phyloP scores from a whole-genome alignment of 768 basidiomycete genomes.

The Lepiota brunneoincarnata region DNA sequence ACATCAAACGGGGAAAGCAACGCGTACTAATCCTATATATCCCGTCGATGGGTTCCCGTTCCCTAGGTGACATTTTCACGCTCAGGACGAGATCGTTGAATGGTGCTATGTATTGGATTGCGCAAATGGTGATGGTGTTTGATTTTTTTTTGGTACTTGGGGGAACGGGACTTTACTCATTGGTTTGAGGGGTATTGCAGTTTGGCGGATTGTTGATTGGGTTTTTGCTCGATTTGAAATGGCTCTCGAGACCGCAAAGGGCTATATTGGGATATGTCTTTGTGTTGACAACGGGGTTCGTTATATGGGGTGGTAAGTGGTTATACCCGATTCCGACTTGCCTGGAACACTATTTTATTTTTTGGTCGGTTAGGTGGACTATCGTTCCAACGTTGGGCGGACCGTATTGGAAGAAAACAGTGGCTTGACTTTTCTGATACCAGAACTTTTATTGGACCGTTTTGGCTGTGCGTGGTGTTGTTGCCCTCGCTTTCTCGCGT shows the following conservation, averaged over 20 bases:
- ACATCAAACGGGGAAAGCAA: neutral
- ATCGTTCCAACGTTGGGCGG: constrained; percentile 26
- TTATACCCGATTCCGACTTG: neutral
- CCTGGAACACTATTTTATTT: neutral
- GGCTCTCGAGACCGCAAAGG: constrained; percentile 24
- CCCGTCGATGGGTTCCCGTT: neutral
- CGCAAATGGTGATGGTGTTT: constrained; percentile 23
- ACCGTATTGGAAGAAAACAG: constrained; percentile 20
- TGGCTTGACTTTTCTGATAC: constrained; percentile 24
- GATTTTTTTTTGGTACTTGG: constrained; percentile 15
- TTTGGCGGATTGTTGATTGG: constrained; percentile 25
- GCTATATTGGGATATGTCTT: constrained; percentile 23
- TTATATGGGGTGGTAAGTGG: constrained; percentile 24
- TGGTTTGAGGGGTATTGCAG: constrained; percentile 15
- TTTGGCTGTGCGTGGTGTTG: constrained; percentile 21
- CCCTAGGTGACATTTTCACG: constrained; percentile 22
- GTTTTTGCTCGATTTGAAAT: constrained; percentile 24
- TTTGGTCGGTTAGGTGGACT: constrained; percentile 19
- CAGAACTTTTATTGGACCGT: constrained; percentile 23
- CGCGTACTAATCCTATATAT: neutral
- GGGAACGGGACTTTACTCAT: constrained; percentile 22
- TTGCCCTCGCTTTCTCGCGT: too few relatives aligned
- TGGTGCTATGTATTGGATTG: constrained; percentile 28
- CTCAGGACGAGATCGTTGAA: constrained; percentile 26
- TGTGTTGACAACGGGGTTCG: constrained; percentile 22